Evolutionary conservation across 768 basidiomycete species (phyloP).

Genomic region (Boletus sp.): DNA sequence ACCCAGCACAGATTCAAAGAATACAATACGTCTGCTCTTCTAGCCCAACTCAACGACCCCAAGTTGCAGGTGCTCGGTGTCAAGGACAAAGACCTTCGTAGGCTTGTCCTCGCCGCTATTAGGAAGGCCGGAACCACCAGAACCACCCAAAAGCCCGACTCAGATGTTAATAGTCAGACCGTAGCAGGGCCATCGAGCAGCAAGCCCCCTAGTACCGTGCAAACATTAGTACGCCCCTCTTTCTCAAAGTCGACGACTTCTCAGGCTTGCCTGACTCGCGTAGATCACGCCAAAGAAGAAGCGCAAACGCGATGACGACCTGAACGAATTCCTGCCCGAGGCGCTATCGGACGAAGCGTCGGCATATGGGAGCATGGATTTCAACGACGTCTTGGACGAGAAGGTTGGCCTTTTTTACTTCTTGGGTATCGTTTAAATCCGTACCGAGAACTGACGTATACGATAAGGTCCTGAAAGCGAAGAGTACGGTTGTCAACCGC

Average conservation of each 20-base stretch:
- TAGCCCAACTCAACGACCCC: slow-evolving; percentile 56
- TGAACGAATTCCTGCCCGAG: slow-evolving; percentile 60
- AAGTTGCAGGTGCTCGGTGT: slow-evolving; percentile 61
- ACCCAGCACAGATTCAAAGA: slow-evolving; percentile 62
- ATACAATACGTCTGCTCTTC: slow-evolving; percentile 57
- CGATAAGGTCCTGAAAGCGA: slow-evolving; percentile 53
- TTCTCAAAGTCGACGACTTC: not conserved
- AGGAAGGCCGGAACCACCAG: slow-evolving; percentile 60
- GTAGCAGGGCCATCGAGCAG: slow-evolving; percentile 7
- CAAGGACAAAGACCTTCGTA: slow-evolving; percentile 63
- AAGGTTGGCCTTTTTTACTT: slow-evolving; percentile 42
- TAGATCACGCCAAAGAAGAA: slow-evolving; percentile 56
- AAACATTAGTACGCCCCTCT: slow-evolving; percentile 30
- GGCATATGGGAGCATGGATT: slow-evolving; percentile 57
- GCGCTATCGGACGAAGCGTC: slow-evolving; percentile 50
- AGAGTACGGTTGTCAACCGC: slow-evolving; percentile 76
- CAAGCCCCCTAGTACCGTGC: slow-evolving; percentile 23
- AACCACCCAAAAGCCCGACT: slow-evolving; percentile 17
- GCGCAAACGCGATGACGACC: slow-evolving; percentile 39
- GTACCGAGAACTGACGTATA: slow-evolving; percentile 3
- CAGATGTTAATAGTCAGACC: slow-evolving; percentile 2
- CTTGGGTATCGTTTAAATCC: not conserved
- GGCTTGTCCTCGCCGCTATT: slow-evolving; percentile 54
- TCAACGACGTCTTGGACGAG: slow-evolving; percentile 72
- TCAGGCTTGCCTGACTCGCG: not conserved